Percentiles rank a stretch among this genome's conserved stretches.
Evolutionary conservation across 768 basidiomycete species (phyloP).

Genomic region (Pulveroboletus sp.): DNA sequence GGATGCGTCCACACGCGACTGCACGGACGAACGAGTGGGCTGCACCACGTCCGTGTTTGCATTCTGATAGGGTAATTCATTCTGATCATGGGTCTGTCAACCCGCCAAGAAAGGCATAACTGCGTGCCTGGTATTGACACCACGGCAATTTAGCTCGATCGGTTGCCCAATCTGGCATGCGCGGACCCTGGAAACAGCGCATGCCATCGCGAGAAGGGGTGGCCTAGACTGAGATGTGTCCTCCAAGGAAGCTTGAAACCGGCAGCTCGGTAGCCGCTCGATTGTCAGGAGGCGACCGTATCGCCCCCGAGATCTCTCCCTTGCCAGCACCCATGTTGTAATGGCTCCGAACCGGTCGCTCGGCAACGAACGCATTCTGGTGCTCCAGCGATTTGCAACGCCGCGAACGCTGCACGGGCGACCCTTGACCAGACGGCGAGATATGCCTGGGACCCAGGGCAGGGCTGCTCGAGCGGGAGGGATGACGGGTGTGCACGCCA

Average conservation of each 20-base stretch:
- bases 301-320: constrained; percentile 33
- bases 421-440: too few relatives aligned
- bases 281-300: constrained; percentile 30
- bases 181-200: constrained; percentile 32
- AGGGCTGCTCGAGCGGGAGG: too few relatives aligned
- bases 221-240: constrained; percentile 22
- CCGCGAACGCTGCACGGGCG: constrained; percentile 8
- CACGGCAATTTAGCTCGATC: constrained; percentile 27
- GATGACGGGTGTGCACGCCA: too few relatives aligned
- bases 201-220: constrained; percentile 25
- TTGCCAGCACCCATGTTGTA: constrained; percentile 28
- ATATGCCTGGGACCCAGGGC: too few relatives aligned
- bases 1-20: constrained; percentile 16
- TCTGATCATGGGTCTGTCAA: constrained; percentile 9
- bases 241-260: constrained; percentile 25
- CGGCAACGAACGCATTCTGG: constrained; percentile 24
- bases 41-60: constrained; percentile 19
- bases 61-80: constrained; percentile 25
- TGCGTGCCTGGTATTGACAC: constrained; percentile 18
- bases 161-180: constrained; percentile 21
- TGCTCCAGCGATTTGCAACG: constrained; percentile 14
- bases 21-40: constrained; percentile 19
- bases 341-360: constrained; percentile 26
- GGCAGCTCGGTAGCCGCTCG: constrained; percentile 27
- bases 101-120: constrained; percentile 18